Evolutionary conservation across 192 early-diverging fungal species (phyloP).

Genomic region (Irineochytrium annulatum): DNA sequence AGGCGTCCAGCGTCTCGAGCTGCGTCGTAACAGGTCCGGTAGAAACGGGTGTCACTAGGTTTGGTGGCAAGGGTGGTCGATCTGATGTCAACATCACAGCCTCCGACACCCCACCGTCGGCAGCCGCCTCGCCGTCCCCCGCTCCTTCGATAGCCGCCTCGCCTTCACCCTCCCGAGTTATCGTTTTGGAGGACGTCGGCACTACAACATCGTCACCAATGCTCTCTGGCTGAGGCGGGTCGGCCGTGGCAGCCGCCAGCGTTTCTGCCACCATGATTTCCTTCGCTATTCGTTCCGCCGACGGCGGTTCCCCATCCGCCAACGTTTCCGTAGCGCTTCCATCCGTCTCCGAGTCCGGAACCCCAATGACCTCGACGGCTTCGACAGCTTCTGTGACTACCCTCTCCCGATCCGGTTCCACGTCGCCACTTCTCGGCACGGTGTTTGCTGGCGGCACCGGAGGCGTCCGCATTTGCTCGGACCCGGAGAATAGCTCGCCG

Average conservation of each 20-base stretch:
- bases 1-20: not conserved
- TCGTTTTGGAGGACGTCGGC: not conserved
- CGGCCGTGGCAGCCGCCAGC: not conserved
- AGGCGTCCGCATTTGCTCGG: constrained; percentile 2
- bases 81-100: not conserved
- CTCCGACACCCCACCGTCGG: not conserved
- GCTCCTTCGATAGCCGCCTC: no score
- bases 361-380: constrained; percentile 3
- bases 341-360: no score
- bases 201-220: no score
- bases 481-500: constrained; percentile 12
- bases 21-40: no score
- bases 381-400: no score
- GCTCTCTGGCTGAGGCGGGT: not conserved
- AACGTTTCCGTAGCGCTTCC: not conserved
- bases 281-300: no score
- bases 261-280: not conserved
- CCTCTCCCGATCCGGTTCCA: not conserved
- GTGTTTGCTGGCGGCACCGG: constrained; percentile 1
- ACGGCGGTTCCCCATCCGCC: not conserved
- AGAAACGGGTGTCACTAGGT: no score
- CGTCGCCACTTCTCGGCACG: constrained; percentile 9
- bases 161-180: not conserved
- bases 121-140: not conserved
- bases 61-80: not conserved